These are phyloP conservation scores for Dactylellina sp. DNA, from an alignment of 2,329 filamentous ascomycete genomes.

Conservation along the genomic window DNA sequence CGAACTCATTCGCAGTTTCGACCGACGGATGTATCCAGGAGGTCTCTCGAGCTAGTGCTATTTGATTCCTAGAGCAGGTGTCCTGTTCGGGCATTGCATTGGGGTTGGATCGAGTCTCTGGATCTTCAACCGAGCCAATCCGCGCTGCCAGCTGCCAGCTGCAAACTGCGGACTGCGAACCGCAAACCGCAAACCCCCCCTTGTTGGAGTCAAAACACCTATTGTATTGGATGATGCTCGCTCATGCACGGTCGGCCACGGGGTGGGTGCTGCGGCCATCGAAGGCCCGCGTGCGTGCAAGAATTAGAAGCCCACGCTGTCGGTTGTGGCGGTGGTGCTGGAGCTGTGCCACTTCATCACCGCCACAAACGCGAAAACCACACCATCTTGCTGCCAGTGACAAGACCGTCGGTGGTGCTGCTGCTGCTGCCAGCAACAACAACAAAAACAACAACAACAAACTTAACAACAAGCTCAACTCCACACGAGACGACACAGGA, in stretches of 20 bases:
- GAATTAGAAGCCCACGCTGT: too few species aligned
- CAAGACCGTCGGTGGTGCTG: too few species aligned
- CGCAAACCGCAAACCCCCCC: too few species aligned
- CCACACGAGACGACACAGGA: too few species aligned
- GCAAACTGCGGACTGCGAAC: too few species aligned
- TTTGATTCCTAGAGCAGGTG: neutral
- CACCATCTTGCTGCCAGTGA: conserved; percentile 10
- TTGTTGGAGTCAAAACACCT: too few species aligned
- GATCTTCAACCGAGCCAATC: conserved; percentile 1
- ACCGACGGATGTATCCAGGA: neutral
- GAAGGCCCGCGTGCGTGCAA: neutral
- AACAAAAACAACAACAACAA: conserved; percentile 19
- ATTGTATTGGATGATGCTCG: too few species aligned
- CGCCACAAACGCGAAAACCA: conserved; percentile 44
- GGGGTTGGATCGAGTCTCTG: neutral
- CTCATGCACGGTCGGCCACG: too few species aligned
- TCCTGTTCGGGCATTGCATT: neutral
- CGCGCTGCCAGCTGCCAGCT: neutral
- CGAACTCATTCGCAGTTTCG: neutral
- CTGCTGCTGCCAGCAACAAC: conserved; percentile 1
- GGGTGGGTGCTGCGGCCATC: too few species aligned
- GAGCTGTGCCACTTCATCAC: conserved; percentile 15
- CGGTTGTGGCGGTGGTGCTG: neutral
- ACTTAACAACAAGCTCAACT: neutral
- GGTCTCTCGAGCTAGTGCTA: neutral